Base-by-base conservation (phyloP, 768 basidiomycete species). In the Hysterangium stoloniferum region DNA sequence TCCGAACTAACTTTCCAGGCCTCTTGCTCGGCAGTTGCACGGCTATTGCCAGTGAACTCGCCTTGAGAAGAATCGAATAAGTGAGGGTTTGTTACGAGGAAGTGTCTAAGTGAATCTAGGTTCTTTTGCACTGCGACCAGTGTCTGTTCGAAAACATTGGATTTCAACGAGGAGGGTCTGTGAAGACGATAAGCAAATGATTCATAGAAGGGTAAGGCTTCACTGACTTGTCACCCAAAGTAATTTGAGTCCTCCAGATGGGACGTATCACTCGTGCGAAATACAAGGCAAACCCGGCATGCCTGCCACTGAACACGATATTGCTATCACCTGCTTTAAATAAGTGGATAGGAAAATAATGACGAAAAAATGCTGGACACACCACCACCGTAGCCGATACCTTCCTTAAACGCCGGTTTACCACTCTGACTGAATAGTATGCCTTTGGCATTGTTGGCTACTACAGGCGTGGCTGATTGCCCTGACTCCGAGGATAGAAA, bases 241-340 rank as follows among this genome's bases (percentile, higher is more conserved):
- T 88, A 46, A 99, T 67, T 59, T 83, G 89, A 45, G 76, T 71
- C 58, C 82, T 86, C 95, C 96, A 97, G 54, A 96, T 72, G 1
- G 91, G 87, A 28, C 91, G 71, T 19, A 96, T 69, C 22, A 96
- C 72, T 37, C 96, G 77, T 6, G 90, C 79, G 62, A 98, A 81
- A 63, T 92, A 93, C 25, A 95, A 65, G 0, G 84, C 84, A 42
- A 98, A 74, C 2, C 90, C 94, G 68, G 96, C 90, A 53, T 92
- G 77, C 50, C 92, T 76, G 27, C 92, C 87, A 56, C 89, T 92
- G 65, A 86, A 96, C 48, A 80, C 78, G 2, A 84, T 79, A 40
- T 76, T 84, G 13, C 86, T 85, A 44, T 81, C 78, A 58, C 72
- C 53, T 44, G 34, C 25, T 28, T 11, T 34, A 32, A 4, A 3